These are phyloP conservation scores for Pecoramyces ruminantium DNA, from an alignment of 192 early-diverging fungal species.

Conservation along the genomic window DNA sequence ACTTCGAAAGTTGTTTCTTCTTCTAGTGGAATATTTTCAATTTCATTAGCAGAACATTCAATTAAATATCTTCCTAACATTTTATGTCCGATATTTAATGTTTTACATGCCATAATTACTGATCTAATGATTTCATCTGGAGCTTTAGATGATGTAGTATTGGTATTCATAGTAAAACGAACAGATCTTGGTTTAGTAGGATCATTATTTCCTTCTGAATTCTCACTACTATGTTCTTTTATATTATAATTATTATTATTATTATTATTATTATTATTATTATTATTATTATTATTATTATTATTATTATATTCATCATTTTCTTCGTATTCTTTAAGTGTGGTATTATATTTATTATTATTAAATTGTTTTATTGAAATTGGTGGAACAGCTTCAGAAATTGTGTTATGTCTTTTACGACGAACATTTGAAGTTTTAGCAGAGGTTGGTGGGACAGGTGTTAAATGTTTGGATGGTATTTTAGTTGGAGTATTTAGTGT, in stretches of 20 bases:
- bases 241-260: too few relatives aligned
- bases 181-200: slow-evolving; percentile 37
- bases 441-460: not conserved
- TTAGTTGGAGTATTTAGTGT: too few relatives aligned
- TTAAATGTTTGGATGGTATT: not conserved
- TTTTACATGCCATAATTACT: slow-evolving; percentile 18
- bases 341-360: not conserved
- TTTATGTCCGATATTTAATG: slow-evolving; percentile 16
- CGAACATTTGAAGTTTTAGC: not conserved
- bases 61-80: slow-evolving; percentile 21
- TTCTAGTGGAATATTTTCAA: not conserved
- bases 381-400: not conserved
- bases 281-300: not conserved
- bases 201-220: not conserved
- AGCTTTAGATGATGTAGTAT: slow-evolving; percentile 35
- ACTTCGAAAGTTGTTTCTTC: not conserved
- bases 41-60: slow-evolving; percentile 13
- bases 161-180: slow-evolving; percentile 42
- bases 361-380: not conserved
- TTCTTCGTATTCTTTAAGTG: not conserved
- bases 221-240: too few relatives aligned
- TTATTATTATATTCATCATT: not conserved
- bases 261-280: too few relatives aligned
- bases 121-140: slow-evolving; percentile 37
- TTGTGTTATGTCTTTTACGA: not conserved